phyloP scores from a whole-genome alignment of 139 green algal species.

The Micromonas commoda region DNA sequence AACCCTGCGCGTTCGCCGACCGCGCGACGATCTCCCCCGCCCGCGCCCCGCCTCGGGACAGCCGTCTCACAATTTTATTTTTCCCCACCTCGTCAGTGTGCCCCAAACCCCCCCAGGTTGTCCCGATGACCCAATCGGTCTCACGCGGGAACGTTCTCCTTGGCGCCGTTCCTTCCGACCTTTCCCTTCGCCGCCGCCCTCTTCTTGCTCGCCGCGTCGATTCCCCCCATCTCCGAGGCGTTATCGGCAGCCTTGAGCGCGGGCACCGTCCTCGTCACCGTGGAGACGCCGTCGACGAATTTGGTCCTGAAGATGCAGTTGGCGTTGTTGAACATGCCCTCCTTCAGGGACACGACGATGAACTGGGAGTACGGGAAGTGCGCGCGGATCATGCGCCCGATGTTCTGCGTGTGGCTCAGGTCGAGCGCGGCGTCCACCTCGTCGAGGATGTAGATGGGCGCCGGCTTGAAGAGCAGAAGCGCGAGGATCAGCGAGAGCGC shows the following conservation, averaged over 20 bases:
- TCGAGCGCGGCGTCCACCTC: conserved; percentile 97
- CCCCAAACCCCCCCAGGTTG: no score
- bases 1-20: no score
- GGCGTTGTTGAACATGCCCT: conserved; percentile 99
- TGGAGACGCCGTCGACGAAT: conserved; percentile 94
- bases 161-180: conserved; percentile 1
- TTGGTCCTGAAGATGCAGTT: conserved; percentile 98
- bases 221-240: neutral
- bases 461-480: conserved; percentile 96
- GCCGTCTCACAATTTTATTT: no score
- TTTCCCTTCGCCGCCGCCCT: conserved; percentile 31
- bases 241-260: neutral
- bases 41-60: no score
- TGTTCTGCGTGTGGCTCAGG: conserved; percentile 97
- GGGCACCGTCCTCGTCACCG: conserved; percentile 64
- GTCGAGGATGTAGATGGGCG: conserved; percentile 98
- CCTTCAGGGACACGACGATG: conserved; percentile 82
- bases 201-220: neutral
- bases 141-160: no score
- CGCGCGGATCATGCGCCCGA: conserved; percentile 92
- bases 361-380: conserved; percentile 93
- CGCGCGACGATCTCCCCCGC: no score
- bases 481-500: conserved; percentile 93
- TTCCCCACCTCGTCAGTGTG: no score
- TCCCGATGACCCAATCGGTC: no score